Evolutionary conservation across 768 basidiomycete genomes (phyloP).

Genomic region (Psilocybe azurescens): DNA sequence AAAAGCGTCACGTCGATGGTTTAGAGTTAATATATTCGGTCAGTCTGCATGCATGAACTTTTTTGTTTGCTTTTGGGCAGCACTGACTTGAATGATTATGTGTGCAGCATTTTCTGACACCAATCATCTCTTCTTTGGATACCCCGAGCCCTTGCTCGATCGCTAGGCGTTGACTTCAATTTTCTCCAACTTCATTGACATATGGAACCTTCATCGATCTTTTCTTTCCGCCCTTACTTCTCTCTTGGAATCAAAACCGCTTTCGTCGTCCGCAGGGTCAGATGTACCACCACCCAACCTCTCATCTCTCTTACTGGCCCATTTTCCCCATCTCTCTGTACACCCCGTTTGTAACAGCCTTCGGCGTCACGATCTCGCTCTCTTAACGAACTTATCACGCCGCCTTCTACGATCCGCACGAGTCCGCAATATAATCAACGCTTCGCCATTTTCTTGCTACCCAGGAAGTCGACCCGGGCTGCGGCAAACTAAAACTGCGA

Average conservation of each 20-base stretch:
- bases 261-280: not conserved
- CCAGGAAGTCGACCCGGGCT: slow-evolving; percentile 73
- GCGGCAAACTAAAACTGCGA: slow-evolving; percentile 75
- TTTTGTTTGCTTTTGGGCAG: not conserved
- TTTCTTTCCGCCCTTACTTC: slow-evolving; percentile 67
- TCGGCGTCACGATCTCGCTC: slow-evolving; percentile 70
- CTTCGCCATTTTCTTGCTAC: slow-evolving; percentile 67
- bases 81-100: not conserved
- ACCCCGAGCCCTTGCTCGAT: slow-evolving; percentile 68
- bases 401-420: slow-evolving; percentile 18
- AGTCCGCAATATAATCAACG: slow-evolving; percentile 50
- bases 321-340: slow-evolving; percentile 91
- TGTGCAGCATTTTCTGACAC: slow-evolving; percentile 77
- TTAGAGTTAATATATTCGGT: slow-evolving; percentile 85
- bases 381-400: slow-evolving; percentile 57
- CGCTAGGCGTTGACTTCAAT: slow-evolving; percentile 72
- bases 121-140: slow-evolving; percentile 78
- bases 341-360: slow-evolving; percentile 85
- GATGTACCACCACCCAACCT: slow-evolving; percentile 29
- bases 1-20: slow-evolving; percentile 79
- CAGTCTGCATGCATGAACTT: slow-evolving; percentile 27
- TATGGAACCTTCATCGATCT: slow-evolving; percentile 86
- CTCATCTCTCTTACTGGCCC: slow-evolving; percentile 63
- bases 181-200: slow-evolving; percentile 91
- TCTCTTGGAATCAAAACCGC: slow-evolving; percentile 31